These are phyloP conservation scores for Cryphonectria radicalis DNA, from an alignment of 2,329 filamentous ascomycete species.

Conservation along the genomic window DNA sequence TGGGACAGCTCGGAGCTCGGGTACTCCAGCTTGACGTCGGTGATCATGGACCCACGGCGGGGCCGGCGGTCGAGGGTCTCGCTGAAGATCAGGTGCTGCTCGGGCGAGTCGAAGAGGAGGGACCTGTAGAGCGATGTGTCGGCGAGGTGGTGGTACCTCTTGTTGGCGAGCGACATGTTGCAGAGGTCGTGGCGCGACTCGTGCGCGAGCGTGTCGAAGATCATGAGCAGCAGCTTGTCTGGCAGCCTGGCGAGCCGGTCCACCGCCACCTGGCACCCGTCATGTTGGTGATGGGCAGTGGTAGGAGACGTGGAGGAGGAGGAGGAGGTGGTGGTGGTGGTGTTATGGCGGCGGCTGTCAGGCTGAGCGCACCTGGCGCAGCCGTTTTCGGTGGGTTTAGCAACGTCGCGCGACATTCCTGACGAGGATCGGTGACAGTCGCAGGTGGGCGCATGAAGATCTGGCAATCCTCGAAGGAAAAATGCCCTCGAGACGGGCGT, in stretches of 20 bases:
- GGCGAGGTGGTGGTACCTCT: constrained; percentile 48
- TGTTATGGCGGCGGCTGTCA: constrained; percentile 10
- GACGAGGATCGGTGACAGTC: background rate
- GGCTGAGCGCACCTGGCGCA: background rate
- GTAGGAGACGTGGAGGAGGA: too few species aligned
- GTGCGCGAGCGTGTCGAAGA: constrained; percentile 43
- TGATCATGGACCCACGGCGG: constrained; percentile 52
- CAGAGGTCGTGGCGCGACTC: constrained; percentile 46
- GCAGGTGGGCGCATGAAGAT: constrained; percentile 16
- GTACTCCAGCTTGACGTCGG: constrained; percentile 50
- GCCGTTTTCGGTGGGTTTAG: background rate
- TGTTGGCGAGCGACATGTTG: constrained; percentile 48
- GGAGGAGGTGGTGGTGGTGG: background rate
- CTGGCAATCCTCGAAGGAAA: constrained; percentile 3
- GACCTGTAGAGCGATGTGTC: constrained; percentile 53
- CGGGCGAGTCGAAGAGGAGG: constrained; percentile 50
- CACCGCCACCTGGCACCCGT: background rate
- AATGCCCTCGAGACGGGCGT: constrained; percentile 10
- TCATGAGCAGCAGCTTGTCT: constrained; percentile 45
- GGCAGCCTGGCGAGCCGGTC: constrained; percentile 40
- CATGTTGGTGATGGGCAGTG: background rate
- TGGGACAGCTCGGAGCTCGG: constrained; percentile 48
- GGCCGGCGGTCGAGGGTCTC: constrained; percentile 51
- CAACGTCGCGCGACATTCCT: constrained; percentile 10
- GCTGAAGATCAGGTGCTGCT: constrained; percentile 53